Evolutionary conservation across 2,329 filamentous ascomycete species (phyloP), one percentile per base, ranked within the genome.

Genomic region (Trichothecium sympodiale): DNA sequence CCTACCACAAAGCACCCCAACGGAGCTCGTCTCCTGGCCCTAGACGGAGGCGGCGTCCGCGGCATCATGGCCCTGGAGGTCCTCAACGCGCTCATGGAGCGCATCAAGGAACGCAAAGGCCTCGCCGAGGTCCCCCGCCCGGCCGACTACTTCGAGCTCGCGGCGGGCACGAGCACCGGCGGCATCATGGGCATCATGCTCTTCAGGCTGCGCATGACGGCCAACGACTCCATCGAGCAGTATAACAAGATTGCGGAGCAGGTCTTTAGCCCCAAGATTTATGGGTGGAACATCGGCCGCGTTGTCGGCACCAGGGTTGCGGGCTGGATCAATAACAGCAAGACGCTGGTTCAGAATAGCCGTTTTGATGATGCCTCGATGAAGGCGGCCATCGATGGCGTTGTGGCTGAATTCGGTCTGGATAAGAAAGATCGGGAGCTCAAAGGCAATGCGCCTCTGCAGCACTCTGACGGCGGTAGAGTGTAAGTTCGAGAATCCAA

Each of bases 171-270:
- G 14, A 38, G 36, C 31, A 38, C 36, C 3, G 36, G 36, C 10
- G 36, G 36, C 28, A 41, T 41, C 18, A 41, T 41, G 10, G 36
- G 39, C 12, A 33, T 41, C 33, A 38, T 41, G 45, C 42, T 47
- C 8, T 47, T 47, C 4, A 38, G 45, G 1, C 34, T 47, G 10
- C 45, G 41, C 6, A 47, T 46, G 45, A 44, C 35, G 0, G 43
- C 43, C 0, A 17, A 42, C 0, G 36, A 47, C 5, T 37, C 45
- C 1, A 47, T 47, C 5, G 15, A 30, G 3, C 35, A 44, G 9
- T 46, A 47, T 14, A 41, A 49, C 14, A 36, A 37, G 8, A 29
- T 29, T 6, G 28, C 28, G 6, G 28, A 29, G 28, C 13, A 29
- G 13, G 28, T 29, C 28, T 29, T 29, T 13, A 14, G 13, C 13